A percentile compares a stretch with the other conserved stretches of the same genome.
Conservation (phyloP, 1,139 yeast species). For the Geotrichum klebahnii region DNA sequence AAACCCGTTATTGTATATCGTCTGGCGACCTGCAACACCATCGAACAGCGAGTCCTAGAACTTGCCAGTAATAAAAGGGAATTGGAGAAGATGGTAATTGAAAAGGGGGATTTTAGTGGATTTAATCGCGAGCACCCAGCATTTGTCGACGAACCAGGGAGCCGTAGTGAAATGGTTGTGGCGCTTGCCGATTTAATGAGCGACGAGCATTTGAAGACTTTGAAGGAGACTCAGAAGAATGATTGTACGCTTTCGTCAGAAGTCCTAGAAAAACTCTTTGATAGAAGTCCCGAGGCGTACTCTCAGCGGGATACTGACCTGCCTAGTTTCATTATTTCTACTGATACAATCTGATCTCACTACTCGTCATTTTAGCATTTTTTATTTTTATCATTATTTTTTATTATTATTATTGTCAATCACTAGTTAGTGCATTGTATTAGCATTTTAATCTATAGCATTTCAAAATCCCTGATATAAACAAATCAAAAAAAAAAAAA, state of each 20-base stretch:
- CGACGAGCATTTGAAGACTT: background rate
- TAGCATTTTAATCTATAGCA: background rate
- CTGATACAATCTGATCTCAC: background rate
- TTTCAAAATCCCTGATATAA: background rate
- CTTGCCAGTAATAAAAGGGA: slow-evolving; percentile 75
- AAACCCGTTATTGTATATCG: slow-evolving; percentile 79
- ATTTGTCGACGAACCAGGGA: background rate
- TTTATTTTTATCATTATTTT: too few species aligned
- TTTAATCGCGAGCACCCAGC: slow-evolving; percentile 33
- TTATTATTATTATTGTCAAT: too few species aligned
- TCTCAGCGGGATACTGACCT: background rate
- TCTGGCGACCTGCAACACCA: slow-evolving; percentile 67
- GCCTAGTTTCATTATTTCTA: slow-evolving; percentile 1
- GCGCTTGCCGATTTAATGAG: slow-evolving; percentile 10
- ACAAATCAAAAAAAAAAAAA: too few species aligned
- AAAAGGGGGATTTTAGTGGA: slow-evolving; percentile 71
- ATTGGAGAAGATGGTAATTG: slow-evolving; percentile 77
- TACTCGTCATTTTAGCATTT: too few species aligned
- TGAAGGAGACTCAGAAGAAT: background rate
- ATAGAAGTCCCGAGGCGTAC: slow-evolving; percentile 7
- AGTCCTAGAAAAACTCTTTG: slow-evolving; percentile 3
- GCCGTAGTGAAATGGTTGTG: background rate
- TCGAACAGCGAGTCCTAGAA: slow-evolving; percentile 75
- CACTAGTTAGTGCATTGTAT: too few species aligned
- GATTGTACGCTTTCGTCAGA: slow-evolving; percentile 1